phyloP scores from a whole-genome alignment of 768 basidiomycete species.

The Lentinula guzmanii region DNA sequence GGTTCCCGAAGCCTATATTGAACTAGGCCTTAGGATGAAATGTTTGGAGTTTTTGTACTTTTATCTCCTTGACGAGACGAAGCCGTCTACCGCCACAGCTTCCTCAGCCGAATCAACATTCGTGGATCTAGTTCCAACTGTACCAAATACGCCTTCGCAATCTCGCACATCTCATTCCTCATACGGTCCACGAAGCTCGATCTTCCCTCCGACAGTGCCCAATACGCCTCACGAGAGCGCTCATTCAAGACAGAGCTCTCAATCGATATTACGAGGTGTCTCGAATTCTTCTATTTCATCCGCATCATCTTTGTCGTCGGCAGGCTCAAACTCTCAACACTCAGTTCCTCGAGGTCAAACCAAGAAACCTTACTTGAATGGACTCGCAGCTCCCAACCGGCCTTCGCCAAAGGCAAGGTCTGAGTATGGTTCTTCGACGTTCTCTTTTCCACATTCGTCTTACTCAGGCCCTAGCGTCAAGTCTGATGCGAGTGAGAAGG shows the following conservation, averaged over 20 bases:
- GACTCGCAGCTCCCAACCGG: constrained; percentile 8
- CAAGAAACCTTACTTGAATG: constrained; percentile 5
- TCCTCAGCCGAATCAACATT: constrained; percentile 6
- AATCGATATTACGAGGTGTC: constrained; percentile 9
- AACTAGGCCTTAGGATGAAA: constrained; percentile 67
- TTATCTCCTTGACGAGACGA: constrained; percentile 82
- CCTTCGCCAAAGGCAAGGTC: constrained; percentile 14
- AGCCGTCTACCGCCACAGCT: constrained; percentile 16
- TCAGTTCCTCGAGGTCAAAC: not conserved
- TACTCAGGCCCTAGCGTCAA: not conserved
- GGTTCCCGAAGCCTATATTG: not conserved
- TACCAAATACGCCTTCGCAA: constrained; percentile 10
- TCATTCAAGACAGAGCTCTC: constrained; percentile 17
- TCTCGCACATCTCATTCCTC: constrained; percentile 22
- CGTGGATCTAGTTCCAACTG: constrained; percentile 9
- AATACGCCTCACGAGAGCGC: constrained; percentile 17
- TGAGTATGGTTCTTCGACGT: constrained; percentile 12
- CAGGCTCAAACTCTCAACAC: not conserved
- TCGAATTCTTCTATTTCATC: constrained; percentile 8
- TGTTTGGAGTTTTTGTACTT: constrained; percentile 94
- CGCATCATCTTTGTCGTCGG: constrained; percentile 24
- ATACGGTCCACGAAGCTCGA: constrained; percentile 8
- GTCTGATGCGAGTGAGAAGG: not conserved
- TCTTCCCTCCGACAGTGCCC: constrained; percentile 18
- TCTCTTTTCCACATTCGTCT: not conserved